A percentile compares a stretch with the other conserved stretches of the same genome.
These are phyloP conservation scores for Scedosporium boydii DNA, from an alignment of 2,329 filamentous ascomycete species.

Conservation along the genomic window DNA sequence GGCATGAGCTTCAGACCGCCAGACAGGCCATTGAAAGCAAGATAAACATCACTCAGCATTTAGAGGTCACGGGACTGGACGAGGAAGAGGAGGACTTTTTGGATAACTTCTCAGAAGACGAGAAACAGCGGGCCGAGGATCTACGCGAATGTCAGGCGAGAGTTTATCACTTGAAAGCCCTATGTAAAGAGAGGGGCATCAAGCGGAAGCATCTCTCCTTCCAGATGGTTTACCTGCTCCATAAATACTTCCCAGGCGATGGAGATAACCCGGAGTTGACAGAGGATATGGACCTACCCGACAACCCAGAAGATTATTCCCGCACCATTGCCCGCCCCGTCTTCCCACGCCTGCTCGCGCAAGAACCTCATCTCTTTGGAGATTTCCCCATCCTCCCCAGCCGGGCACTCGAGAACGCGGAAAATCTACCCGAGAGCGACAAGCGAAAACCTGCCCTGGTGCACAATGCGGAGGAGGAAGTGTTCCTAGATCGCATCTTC, in stretches of 20 bases:
- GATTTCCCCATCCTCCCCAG: constrained; percentile 28
- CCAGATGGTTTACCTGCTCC: constrained; percentile 1
- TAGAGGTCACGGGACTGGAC: constrained; percentile 17
- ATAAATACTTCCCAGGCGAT: constrained; percentile 15
- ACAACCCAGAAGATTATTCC: constrained; percentile 13
- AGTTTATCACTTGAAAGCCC: constrained; percentile 19
- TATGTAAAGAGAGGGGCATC: constrained; percentile 30
- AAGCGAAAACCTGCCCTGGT: constrained; percentile 24
- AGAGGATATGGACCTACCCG: constrained; percentile 33
- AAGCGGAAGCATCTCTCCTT: constrained; percentile 28
- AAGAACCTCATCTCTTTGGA: constrained; percentile 34
- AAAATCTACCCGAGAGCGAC: constrained; percentile 24
- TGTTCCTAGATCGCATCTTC: constrained; percentile 34
- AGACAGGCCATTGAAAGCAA: neutral
- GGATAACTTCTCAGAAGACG: constrained; percentile 27
- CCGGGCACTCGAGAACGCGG: constrained; percentile 29
- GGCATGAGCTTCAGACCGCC: constrained; percentile 26
- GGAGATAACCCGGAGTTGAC: constrained; percentile 25
- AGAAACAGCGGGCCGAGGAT: constrained; percentile 21
- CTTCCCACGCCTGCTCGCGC: constrained; percentile 38
- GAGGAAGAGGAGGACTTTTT: constrained; percentile 34
- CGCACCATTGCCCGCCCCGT: constrained; percentile 22
- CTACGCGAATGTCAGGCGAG: constrained; percentile 21
- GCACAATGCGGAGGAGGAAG: constrained; percentile 35
- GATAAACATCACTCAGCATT: neutral